Base-by-base conservation (phyloP, 306 rosid genomes). In the Sicyos baderoa region DNA sequence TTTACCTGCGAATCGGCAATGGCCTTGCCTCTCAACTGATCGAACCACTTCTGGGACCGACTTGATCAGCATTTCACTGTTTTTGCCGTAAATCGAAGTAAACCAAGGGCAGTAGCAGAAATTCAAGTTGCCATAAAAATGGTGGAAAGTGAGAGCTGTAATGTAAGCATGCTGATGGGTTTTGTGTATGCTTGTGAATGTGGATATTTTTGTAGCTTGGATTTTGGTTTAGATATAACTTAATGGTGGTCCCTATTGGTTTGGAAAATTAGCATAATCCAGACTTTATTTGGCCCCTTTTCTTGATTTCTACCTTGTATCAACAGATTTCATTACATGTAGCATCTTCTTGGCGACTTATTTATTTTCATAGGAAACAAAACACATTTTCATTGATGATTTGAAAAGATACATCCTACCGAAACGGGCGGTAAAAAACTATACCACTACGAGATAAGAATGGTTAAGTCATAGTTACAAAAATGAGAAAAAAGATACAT, bases 1-100 rank as follows among this genome's bases (percentile, higher is more conserved):
- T 51, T 48, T 67, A 94, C 99, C 97, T 90, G 99, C 0, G 99
- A 94, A 82, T 94, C 97, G 73, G 99, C 97, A 84, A 94, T 94
- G 42, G 99, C 99, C 81, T 94, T 94, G 75, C 99, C 99, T 78
- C 99, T 84, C 48, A 94, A 7, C 82, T 88, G 97, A 54, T 94
- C 89, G 76, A 76, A 88, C 87, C 9, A 80, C 90, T 6, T 78
- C 73, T 17, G 85, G 82, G 12, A 80, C 95, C 71, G 96, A 77
- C 74, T 75, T 88, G 0, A 18, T 79, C 72, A 90, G n/a, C 84
- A 66, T 27, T 54, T 48, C n/a, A 32, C 80, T 84, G 58, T 88
- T 94, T 47, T 94, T 96, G 37, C 99, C 89, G 0, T n/a, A 81
- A 15, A 90, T 72, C 27, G 90, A 81, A 73, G 73, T 77, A 42